Evolutionary conservation across 75 land plant genomes (phyloP).

Genomic region (Chamaecyparis obtusa): DNA sequence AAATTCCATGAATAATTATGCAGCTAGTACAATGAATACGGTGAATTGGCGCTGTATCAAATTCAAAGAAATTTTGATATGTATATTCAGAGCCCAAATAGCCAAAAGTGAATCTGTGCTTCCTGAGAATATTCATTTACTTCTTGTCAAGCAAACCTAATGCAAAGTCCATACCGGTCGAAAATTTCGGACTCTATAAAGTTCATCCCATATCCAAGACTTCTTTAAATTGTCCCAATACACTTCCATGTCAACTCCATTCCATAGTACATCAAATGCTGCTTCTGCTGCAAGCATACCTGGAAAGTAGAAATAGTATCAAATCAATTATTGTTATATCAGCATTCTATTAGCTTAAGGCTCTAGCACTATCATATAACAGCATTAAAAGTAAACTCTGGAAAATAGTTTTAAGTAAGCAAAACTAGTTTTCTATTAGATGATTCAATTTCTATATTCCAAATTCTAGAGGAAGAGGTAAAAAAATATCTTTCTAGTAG

Average conservation of each 20-base stretch:
- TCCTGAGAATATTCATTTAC: not conserved
- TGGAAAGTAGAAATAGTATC: conserved; percentile 19
- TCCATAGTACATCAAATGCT: conserved; percentile 58
- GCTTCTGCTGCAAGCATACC: conserved; percentile 98
- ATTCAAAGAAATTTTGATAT: not conserved
- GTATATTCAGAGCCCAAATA: not conserved
- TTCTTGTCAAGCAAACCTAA: not conserved
- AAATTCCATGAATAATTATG: not conserved
- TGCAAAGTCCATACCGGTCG: conserved; percentile 56
- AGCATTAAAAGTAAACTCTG: not conserved
- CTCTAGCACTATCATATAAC: not conserved
- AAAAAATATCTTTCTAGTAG: not conserved
- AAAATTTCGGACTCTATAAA: conserved; percentile 68
- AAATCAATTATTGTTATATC: not conserved
- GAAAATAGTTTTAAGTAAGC: not conserved
- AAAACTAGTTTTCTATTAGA: not conserved
- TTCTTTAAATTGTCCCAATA: conserved; percentile 70
- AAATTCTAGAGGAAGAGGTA: not conserved
- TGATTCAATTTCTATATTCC: not conserved
- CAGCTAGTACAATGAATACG: not conserved
- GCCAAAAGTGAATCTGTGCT: not conserved
- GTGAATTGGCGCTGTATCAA: not conserved
- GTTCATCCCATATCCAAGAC: conserved; percentile 96
- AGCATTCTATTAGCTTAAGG: not conserved
- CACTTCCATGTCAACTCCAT: conserved; percentile 52